Base-by-base conservation (phyloP, 2,329 filamentous ascomycete species). In the Exophiala dermatitidis region DNA sequence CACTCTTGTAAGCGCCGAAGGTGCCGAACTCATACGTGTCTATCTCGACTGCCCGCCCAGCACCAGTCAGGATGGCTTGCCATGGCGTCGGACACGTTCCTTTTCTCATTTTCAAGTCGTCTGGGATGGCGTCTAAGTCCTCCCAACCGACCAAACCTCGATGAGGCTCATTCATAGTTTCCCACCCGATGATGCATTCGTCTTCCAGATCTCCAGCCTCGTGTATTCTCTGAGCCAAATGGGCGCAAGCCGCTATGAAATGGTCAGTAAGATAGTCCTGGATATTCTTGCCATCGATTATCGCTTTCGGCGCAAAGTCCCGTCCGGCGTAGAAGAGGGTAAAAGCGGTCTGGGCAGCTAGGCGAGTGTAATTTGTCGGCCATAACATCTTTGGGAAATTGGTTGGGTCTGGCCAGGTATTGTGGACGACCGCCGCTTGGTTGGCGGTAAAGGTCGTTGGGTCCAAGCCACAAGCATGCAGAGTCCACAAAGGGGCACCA, bases 361-460 rank as follows among this genome's bases (percentile, higher is more conserved):
- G 76, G 28, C 93, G 82, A 57, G 83, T 86, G 70, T 98, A 98
- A 68, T 98, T 98, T 48, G 94, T 97, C 10, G 91, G 90, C 93
- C 93, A 98, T 53, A 97, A 91, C 94, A 98, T 98, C 73, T 96
- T 97, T 28, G 93, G 93, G 61, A 91, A 98, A 1, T 84, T 79
- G 29, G 84, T 84, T 5, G 90, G 89, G 19, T 95, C 80, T 6
- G 88, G 83, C 66, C 88, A 96, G 1, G 88, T 94, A 65, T 97
- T 98, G 49, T 98, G 93, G 4, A 98, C 91, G 55, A 97, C 80
- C 36, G 93, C 89, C 3, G 91, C 91, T 70, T 96, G 86, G 9
- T 90, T 98, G 19, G 81, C 83, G 48, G 84, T 82, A 65, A 98
- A 96, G 60, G 80, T 84, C 68, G 85, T 79, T 0, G 93, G 93